A percentile compares a stretch with the other conserved stretches of the same genome.
Evolutionary conservation across 2,329 filamentous ascomycete species (phyloP).

Genomic region (Aspergillus tamarii): DNA sequence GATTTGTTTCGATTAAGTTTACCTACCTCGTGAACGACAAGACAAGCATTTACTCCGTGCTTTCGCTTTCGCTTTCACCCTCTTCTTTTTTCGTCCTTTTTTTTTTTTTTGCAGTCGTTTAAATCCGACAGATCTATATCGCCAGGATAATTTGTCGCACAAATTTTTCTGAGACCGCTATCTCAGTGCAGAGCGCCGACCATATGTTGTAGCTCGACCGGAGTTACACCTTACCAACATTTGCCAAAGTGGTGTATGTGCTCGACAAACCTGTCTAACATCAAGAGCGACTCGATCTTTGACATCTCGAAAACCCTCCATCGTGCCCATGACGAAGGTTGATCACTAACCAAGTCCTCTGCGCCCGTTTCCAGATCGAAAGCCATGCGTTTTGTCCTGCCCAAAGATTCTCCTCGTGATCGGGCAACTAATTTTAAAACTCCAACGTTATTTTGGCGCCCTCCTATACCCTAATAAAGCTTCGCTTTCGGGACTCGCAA

Average conservation of each 20-base stretch:
- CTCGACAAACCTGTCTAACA: conserved; percentile 5
- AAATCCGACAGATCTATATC: neutral
- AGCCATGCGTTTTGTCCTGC: conserved; percentile 30
- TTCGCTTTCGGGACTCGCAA: conserved; percentile 3
- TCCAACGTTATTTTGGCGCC: conserved; percentile 24
- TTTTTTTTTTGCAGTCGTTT: neutral
- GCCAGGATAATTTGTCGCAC: neutral
- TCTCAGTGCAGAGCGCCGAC: conserved; percentile 15
- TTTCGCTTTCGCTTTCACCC: neutral
- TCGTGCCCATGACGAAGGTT: neutral
- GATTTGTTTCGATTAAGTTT: neutral
- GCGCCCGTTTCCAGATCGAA: conserved; percentile 16
- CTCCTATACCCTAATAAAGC: conserved; percentile 24
- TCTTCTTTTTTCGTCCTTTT: neutral
- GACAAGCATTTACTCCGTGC: conserved; percentile 1
- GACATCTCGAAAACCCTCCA: neutral
- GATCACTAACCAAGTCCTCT: conserved; percentile 3
- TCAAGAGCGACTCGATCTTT: conserved; percentile 3
- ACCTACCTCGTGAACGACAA: neutral
- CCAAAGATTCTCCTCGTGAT: conserved; percentile 23
- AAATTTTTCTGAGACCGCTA: conserved; percentile 3
- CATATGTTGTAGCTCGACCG: conserved; percentile 22
- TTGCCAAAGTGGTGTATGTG: conserved; percentile 16
- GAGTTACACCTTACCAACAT: conserved; percentile 20
- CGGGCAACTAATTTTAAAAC: conserved; percentile 24